These are phyloP conservation scores for Croton laevigatus DNA, from an alignment of 441 rosid genomes.

Conservation along the genomic window DNA sequence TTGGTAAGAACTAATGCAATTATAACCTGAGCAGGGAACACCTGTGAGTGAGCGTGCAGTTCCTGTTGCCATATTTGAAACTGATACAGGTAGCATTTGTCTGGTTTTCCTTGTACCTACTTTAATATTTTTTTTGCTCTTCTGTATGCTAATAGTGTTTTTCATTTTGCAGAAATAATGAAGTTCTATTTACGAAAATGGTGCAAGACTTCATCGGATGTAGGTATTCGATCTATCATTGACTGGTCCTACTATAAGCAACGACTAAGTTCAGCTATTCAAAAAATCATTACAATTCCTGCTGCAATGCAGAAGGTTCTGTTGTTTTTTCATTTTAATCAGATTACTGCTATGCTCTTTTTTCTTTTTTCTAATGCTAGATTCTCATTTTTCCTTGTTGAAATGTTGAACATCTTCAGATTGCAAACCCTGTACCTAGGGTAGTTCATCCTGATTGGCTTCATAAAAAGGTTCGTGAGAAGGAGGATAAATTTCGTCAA, in stretches of 20 bases:
- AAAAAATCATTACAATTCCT: slow-evolving; percentile 94
- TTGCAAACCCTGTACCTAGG: slow-evolving; percentile 96
- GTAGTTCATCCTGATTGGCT: slow-evolving; percentile 99
- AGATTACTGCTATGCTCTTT: slow-evolving; percentile 16
- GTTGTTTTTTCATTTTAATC: slow-evolving; percentile 22
- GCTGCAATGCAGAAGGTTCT: slow-evolving; percentile 99
- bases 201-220: slow-evolving; percentile 84
- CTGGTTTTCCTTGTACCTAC: slow-evolving; percentile 25
- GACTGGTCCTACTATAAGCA: slow-evolving; percentile 98
- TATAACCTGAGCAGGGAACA: slow-evolving; percentile 69
- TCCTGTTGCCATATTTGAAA: slow-evolving; percentile 98
- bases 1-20: slow-evolving; percentile 18
- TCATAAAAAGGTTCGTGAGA: slow-evolving; percentile 92
- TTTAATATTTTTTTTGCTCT: slow-evolving; percentile 22
- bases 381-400: slow-evolving; percentile 18
- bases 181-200: slow-evolving; percentile 81
- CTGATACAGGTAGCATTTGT: slow-evolving; percentile 60
- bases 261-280: slow-evolving; percentile 91
- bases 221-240: slow-evolving; percentile 75
- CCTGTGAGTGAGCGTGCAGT: slow-evolving; percentile 99
- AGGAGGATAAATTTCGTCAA: slow-evolving; percentile 90
- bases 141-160: slow-evolving; percentile 26
- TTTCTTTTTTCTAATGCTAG: not conserved
- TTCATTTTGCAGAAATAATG: slow-evolving; percentile 58
- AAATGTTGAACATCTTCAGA: slow-evolving; percentile 44